Evolutionary conservation across 768 basidiomycete species (phyloP).

Genomic region (Boletus reticuloceps): DNA sequence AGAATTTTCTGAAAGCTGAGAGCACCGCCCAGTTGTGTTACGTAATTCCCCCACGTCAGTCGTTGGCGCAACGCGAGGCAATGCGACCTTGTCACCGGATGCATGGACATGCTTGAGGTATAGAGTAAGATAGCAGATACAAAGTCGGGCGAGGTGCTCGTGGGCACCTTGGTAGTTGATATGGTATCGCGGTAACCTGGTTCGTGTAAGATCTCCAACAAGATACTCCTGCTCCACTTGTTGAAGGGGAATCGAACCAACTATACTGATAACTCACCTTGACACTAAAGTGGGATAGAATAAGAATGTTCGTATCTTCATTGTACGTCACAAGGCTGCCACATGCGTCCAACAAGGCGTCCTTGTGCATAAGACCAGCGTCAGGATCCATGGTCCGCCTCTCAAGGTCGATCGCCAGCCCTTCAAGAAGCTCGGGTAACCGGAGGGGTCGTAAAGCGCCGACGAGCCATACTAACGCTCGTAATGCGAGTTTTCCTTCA

Average conservation of each 20-base stretch:
- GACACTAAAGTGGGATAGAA: conserved; percentile 23
- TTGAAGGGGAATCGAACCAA: background rate
- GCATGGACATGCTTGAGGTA: background rate
- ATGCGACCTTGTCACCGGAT: background rate
- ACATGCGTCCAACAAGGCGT: conserved; percentile 11
- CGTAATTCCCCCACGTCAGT: too few species aligned
- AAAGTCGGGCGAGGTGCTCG: conserved; percentile 2
- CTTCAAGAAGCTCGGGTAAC: conserved; percentile 12
- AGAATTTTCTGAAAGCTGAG: too few species aligned
- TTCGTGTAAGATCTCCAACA: background rate
- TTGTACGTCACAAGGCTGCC: conserved; percentile 16
- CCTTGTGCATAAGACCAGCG: conserved; percentile 3
- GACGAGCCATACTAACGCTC: conserved; percentile 18
- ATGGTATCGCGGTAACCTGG: conserved; percentile 1
- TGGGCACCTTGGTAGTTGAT: conserved; percentile 3
- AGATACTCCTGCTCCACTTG: conserved; percentile 12
- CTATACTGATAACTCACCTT: conserved; percentile 6
- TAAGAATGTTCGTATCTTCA: conserved; percentile 7
- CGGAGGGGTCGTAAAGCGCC: conserved; percentile 14
- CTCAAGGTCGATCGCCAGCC: conserved; percentile 9
- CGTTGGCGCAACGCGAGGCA: background rate
- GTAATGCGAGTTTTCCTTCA: conserved; percentile 1
- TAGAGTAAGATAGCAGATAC: conserved; percentile 2
- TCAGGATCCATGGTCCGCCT: conserved; percentile 3
- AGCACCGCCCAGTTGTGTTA: too few species aligned